These are phyloP conservation scores for Condylostoma magnum DNA, from an alignment of 169 alveolate genomes.

Conservation along the genomic window DNA sequence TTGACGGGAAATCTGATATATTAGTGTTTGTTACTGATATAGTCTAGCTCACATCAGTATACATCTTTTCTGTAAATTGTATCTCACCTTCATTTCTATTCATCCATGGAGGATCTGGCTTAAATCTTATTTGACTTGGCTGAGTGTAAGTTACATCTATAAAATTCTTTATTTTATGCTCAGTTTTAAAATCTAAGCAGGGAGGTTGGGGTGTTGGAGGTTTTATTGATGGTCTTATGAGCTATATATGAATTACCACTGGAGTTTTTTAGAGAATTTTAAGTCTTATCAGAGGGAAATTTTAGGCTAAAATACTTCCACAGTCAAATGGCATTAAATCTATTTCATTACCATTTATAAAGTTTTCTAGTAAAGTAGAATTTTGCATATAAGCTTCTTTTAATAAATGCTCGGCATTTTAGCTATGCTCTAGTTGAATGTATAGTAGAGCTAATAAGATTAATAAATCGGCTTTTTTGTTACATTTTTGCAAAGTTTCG, in stretches of 20 bases:
- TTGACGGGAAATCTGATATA: too few relatives aligned
- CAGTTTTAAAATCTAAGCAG: not conserved
- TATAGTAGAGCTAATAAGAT: not conserved
- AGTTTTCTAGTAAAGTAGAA: not conserved
- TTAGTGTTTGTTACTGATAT: too few relatives aligned
- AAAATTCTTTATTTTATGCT: conserved; percentile 11
- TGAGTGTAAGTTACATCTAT: not conserved
- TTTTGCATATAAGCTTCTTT: conserved; percentile 13
- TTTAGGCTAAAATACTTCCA: not conserved
- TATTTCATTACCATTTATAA: not conserved
- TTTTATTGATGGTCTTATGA: conserved; percentile 18
- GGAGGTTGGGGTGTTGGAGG: conserved; percentile 1
- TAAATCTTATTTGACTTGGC: not conserved
- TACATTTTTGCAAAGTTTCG: not conserved
- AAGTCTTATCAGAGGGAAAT: conserved; percentile 2
- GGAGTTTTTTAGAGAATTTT: not conserved
- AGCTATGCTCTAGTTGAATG: not conserved
- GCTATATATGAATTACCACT: not conserved
- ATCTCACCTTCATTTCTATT: conserved; percentile 16
- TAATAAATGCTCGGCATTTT: not conserved
- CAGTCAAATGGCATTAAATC: conserved; percentile 1
- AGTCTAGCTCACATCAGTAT: too few relatives aligned
- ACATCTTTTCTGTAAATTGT: conserved; percentile 7
- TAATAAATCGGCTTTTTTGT: conserved; percentile 17
- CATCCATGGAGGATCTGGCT: conserved; percentile 27